Conservation (phyloP, 2,329 filamentous ascomycete genomes). For the Sclerotiophoma versabilis region DNA sequence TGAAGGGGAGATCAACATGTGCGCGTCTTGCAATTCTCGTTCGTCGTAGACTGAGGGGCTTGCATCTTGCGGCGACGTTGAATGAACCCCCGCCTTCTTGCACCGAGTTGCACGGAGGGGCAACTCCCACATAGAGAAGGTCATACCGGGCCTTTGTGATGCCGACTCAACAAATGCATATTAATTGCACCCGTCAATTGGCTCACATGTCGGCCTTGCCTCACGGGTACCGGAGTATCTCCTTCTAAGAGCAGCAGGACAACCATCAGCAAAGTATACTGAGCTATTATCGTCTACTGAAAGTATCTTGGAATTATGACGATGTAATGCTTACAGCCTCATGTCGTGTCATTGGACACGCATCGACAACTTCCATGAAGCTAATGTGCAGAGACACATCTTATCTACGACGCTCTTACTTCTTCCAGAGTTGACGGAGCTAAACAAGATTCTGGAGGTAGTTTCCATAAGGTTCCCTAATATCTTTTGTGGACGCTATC, state of each 20-base stretch:
- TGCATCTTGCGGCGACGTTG: constrained; percentile 31
- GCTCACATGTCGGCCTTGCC: constrained; percentile 1
- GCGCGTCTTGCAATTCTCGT: background rate
- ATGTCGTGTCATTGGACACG: no score
- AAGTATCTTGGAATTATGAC: background rate
- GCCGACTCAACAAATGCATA: constrained; percentile 21
- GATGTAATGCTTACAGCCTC: background rate
- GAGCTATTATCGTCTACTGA: no score
- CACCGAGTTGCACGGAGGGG: constrained; percentile 26
- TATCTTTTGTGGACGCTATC: no score
- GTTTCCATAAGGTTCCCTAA: no score
- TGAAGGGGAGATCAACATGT: background rate
- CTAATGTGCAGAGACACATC: no score
- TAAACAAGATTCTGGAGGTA: no score
- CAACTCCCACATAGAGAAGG: constrained; percentile 38
- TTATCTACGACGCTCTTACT: no score
- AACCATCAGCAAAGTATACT: no score
- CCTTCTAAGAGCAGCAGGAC: background rate
- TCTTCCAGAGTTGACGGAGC: no score
- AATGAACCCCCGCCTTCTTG: constrained; percentile 35
- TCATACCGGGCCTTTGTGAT: constrained; percentile 27
- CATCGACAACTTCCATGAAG: no score
- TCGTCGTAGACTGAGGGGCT: background rate
- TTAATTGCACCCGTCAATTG: background rate
- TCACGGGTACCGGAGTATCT: constrained; percentile 3